A percentile compares a stretch with the other conserved stretches of the same genome.
phyloP scores from a whole-genome alignment of 2,329 filamentous ascomycete genomes.

The Colletotrichum somersetense region DNA sequence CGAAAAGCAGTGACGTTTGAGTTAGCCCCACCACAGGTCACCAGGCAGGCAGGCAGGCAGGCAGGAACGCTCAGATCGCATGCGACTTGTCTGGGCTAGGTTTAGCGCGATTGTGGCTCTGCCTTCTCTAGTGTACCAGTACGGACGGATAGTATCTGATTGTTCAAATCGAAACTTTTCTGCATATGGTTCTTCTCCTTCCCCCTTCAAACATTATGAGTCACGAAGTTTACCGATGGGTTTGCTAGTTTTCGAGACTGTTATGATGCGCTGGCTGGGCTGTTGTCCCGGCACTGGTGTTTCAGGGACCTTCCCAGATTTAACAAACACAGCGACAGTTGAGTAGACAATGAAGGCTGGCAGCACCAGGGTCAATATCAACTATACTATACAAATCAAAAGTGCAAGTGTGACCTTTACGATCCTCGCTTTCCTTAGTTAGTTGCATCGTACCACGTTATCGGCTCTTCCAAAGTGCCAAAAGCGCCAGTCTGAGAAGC shows the following conservation, averaged over 20 bases:
- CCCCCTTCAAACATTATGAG: no score
- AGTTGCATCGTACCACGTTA: neutral
- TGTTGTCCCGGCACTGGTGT: neutral
- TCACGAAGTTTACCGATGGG: neutral
- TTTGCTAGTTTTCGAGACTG: neutral
- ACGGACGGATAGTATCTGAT: neutral
- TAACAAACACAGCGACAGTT: neutral
- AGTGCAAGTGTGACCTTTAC: neutral
- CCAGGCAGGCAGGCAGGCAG: slow-evolving; percentile 27
- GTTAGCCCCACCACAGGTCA: slow-evolving; percentile 35
- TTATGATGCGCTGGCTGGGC: neutral
- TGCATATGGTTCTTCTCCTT: neutral
- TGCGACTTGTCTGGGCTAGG: slow-evolving; percentile 28
- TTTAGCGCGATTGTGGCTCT: slow-evolving; percentile 12
- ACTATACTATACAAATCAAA: neutral
- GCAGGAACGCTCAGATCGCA: slow-evolving; percentile 35
- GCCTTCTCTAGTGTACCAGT: no score
- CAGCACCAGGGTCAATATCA: neutral
- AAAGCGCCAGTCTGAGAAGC: neutral
- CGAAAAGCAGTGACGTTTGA: slow-evolving; percentile 43
- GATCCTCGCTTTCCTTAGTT: neutral
- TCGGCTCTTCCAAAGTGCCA: neutral
- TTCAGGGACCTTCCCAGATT: slow-evolving; percentile 24
- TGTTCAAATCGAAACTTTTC: neutral
- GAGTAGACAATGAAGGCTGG: neutral